phyloP scores from a whole-genome alignment of 805 yeast species.

The Metschnikowia rubicola region DNA sequence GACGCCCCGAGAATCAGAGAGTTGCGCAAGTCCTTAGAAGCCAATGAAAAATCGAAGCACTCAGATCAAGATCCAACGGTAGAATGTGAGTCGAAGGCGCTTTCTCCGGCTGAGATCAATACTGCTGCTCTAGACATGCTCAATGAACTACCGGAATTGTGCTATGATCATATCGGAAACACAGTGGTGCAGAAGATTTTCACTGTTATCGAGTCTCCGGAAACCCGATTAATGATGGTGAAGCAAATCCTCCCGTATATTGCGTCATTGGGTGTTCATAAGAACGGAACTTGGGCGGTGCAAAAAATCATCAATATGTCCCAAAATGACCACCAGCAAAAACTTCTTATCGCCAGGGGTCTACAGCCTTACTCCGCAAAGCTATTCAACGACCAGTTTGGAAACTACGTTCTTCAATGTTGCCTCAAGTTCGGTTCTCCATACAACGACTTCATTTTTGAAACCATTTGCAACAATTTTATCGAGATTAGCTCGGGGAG shows the following conservation, averaged over 20 bases:
- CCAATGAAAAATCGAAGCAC: conserved; percentile 22
- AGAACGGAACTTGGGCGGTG: conserved; percentile 99
- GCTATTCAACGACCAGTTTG: conserved; percentile 90
- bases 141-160: conserved; percentile 83
- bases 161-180: conserved; percentile 92
- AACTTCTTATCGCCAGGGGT: conserved; percentile 61
- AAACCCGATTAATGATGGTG: conserved; percentile 77
- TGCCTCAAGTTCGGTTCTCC: conserved; percentile 88
- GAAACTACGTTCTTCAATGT: conserved; percentile 93
- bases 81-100: conserved; percentile 11
- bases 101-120: conserved; percentile 71
- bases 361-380: conserved; percentile 80
- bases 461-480: conserved; percentile 73
- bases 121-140: conserved; percentile 79
- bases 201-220: conserved; percentile 58
- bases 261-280: conserved; percentile 91
- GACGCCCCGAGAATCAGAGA: conserved; percentile 89
- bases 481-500: conserved; percentile 81
- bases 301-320: conserved; percentile 83
- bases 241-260: conserved; percentile 72
- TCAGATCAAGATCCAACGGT: conserved; percentile 2
- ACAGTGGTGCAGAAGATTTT: conserved; percentile 92
- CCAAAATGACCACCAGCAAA: conserved; percentile 45
- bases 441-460: conserved; percentile 85
- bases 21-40: conserved; percentile 58